Evolutionary conservation across 768 basidiomycete species (phyloP).

Genomic region (Trametes cubensis): DNA sequence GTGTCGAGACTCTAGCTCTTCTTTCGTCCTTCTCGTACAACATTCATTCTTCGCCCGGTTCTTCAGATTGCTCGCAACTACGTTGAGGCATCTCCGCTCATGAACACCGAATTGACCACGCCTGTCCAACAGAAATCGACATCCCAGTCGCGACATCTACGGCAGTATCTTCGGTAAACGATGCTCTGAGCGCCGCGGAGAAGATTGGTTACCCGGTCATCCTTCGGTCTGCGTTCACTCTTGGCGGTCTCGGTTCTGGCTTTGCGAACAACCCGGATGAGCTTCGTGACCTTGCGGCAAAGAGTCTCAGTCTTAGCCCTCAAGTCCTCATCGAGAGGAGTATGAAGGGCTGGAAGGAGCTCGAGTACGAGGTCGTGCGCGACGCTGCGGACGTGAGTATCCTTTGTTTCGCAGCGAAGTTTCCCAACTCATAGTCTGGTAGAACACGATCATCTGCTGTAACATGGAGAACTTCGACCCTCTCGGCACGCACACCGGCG

Average conservation of each 20-base stretch:
- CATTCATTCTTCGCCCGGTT: too few relatives aligned
- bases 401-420: background rate
- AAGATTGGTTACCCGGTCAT: constrained; percentile 97
- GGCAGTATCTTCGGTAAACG: constrained; percentile 94
- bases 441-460: constrained; percentile 99
- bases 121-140: constrained; percentile 74
- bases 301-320: constrained; percentile 85
- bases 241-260: constrained; percentile 97
- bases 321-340: constrained; percentile 97
- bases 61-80: too few relatives aligned
- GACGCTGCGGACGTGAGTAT: constrained; percentile 90
- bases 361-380: constrained; percentile 98
- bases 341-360: constrained; percentile 99
- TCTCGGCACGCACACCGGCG: constrained; percentile 97
- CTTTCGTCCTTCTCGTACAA: too few relatives aligned
- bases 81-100: too few relatives aligned
- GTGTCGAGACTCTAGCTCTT: too few relatives aligned
- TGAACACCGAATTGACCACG: constrained; percentile 1
- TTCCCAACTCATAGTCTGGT: background rate
- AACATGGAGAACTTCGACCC: constrained; percentile 99
- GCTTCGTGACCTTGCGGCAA: constrained; percentile 91
- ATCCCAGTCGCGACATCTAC: constrained; percentile 96
- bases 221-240: constrained; percentile 93
- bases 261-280: constrained; percentile 96
- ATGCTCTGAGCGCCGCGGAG: constrained; percentile 88